Evolutionary conservation across 2,329 filamentous ascomycete genomes (phyloP).

Genomic region (Aspergillus flavus): DNA sequence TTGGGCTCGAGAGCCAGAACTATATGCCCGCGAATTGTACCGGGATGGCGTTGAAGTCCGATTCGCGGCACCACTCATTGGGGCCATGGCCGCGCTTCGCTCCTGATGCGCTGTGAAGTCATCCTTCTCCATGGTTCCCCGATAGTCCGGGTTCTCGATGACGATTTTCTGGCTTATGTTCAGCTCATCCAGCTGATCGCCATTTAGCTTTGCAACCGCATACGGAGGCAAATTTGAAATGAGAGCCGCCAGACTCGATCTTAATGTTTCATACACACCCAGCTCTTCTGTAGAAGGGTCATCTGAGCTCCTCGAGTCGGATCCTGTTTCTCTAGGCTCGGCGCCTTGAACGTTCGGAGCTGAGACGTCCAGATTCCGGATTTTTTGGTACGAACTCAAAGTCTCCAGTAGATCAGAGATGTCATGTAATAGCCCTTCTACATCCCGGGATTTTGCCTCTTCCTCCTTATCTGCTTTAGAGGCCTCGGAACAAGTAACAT

Average conservation of each 20-base stretch:
- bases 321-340: slow-evolving; percentile 28
- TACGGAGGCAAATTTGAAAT: slow-evolving; percentile 78
- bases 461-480: slow-evolving; percentile 32
- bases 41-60: slow-evolving; percentile 39
- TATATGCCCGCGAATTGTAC: slow-evolving; percentile 39
- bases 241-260: slow-evolving; percentile 72
- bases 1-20: slow-evolving; percentile 31
- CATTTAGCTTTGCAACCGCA: slow-evolving; percentile 81
- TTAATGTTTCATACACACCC: slow-evolving; percentile 70
- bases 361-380: slow-evolving; percentile 54
- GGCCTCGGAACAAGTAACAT: slow-evolving; percentile 22
- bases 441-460: slow-evolving; percentile 12
- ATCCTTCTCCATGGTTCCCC: slow-evolving; percentile 82
- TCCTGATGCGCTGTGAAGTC: slow-evolving; percentile 61
- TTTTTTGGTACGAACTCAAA: slow-evolving; percentile 63
- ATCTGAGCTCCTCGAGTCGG: slow-evolving; percentile 46
- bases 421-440: slow-evolving; percentile 57
- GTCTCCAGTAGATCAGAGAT: slow-evolving; percentile 64
- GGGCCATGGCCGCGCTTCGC: slow-evolving; percentile 36
- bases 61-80: slow-evolving; percentile 33
- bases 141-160: slow-evolving; percentile 71
- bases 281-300: slow-evolving; percentile 59
- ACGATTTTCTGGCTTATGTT: slow-evolving; percentile 79
- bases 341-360: slow-evolving; percentile 32
- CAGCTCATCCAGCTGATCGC: slow-evolving; percentile 80